These are phyloP conservation scores for Aspergillus fumigatus DNA, from an alignment of 2,329 filamentous ascomycete species.

Conservation along the genomic window DNA sequence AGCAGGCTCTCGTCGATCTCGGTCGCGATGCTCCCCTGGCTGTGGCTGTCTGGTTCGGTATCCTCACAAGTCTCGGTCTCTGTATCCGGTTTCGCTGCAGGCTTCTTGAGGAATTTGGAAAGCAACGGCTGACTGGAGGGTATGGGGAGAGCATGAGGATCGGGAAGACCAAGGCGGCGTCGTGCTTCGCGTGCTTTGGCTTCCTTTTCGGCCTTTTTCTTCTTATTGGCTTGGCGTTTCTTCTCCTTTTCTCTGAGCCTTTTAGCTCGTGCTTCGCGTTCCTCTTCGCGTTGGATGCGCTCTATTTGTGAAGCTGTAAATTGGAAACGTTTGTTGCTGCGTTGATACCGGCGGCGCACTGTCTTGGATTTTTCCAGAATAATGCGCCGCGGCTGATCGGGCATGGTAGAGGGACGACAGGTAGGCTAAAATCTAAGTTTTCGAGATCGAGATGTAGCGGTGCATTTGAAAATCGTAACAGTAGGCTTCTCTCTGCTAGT, in stretches of 20 bases:
- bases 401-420: conserved; percentile 20
- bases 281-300: conserved; percentile 39
- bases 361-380: conserved; percentile 37
- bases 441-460: conserved; percentile 3
- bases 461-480: conserved; percentile 1
- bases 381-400: conserved; percentile 27
- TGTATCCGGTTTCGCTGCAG: conserved; percentile 5
- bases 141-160: conserved; percentile 27
- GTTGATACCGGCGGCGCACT: conserved; percentile 36
- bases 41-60: conserved; percentile 10
- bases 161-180: conserved; percentile 26
- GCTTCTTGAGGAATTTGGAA: conserved; percentile 26
- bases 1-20: conserved; percentile 11
- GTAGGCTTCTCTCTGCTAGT: neutral
- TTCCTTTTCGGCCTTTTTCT: conserved; percentile 33
- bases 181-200: conserved; percentile 31
- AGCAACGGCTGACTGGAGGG: conserved; percentile 34
- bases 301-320: conserved; percentile 34
- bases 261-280: conserved; percentile 37
- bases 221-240: conserved; percentile 30
- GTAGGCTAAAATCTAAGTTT: neutral
- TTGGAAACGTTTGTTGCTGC: conserved; percentile 33
- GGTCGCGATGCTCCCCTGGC: conserved; percentile 11
- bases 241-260: conserved; percentile 34
- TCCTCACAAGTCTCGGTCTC: conserved; percentile 4